These are phyloP conservation scores for Rhizopogon vinicolor DNA, from an alignment of 768 basidiomycete species.

Conservation along the genomic window DNA sequence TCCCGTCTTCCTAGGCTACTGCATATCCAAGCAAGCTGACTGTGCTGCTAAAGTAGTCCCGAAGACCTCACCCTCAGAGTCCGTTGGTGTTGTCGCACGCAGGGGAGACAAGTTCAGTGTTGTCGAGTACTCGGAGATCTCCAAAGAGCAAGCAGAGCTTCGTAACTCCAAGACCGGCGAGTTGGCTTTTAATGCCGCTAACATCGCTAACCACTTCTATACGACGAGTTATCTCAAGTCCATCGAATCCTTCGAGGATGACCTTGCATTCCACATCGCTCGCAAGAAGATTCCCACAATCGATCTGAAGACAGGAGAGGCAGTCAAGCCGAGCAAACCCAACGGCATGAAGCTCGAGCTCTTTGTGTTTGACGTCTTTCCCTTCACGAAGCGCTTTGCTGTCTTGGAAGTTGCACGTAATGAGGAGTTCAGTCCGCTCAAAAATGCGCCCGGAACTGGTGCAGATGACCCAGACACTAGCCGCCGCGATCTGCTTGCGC, in stretches of 20 bases:
- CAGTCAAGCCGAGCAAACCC: slow-evolving; percentile 78
- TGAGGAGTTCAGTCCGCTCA: slow-evolving; percentile 95
- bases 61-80: slow-evolving; percentile 80
- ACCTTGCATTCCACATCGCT: slow-evolving; percentile 96
- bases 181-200: slow-evolving; percentile 88
- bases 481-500: slow-evolving; percentile 80
- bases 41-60: slow-evolving; percentile 97
- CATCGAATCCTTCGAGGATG: slow-evolving; percentile 77
- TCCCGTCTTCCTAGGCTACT: slow-evolving; percentile 94
- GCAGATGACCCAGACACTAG: slow-evolving; percentile 90
- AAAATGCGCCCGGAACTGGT: slow-evolving; percentile 93
- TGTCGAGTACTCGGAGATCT: slow-evolving; percentile 97
- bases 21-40: slow-evolving; percentile 82
- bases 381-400: slow-evolving; percentile 75
- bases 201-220: slow-evolving; percentile 99
- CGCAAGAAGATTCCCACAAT: slow-evolving; percentile 93
- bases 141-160: slow-evolving; percentile 78
- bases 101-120: slow-evolving; percentile 84
- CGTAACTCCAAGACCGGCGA: slow-evolving; percentile 67
- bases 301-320: slow-evolving; percentile 61
- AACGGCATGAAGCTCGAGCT: slow-evolving; percentile 99
- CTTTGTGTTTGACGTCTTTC: slow-evolving; percentile 99
- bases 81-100: slow-evolving; percentile 90
- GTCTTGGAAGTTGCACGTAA: slow-evolving; percentile 84
- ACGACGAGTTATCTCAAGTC: slow-evolving; percentile 77